Base-by-base conservation (phyloP, 306 rosid species). In the Sechiopsis laciniata region DNA sequence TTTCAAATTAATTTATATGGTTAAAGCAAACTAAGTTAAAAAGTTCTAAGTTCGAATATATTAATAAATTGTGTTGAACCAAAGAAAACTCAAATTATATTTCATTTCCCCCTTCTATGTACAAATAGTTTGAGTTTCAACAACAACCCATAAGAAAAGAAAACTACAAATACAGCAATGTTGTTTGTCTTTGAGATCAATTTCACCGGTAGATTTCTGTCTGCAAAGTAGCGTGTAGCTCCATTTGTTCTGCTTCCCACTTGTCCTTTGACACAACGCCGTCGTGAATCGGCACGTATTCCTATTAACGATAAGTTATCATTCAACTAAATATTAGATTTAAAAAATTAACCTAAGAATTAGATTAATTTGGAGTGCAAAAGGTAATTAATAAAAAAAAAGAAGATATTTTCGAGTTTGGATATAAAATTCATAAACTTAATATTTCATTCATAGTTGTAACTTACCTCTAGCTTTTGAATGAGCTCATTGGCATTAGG, bases 191-290 rank as follows among this genome's bases (percentile, higher is more conserved):
- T 22, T 22, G 37, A 59, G 42, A 7, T 62, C 13, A 45, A 45
- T 9, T 62, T 65, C 53, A 66, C 5, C 78, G 79, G 67, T 45
- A 72, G 60, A 74, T 26, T 74, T 69, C 73, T 1, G 37, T 74
- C 50, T 79, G 79, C 60, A 68, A 50, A 79, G 29, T 46, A n/a
- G 73, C 75, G 26, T 79, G 69, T 3, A 68, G 57, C 59, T 79
- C 79, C 79, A 75, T 26, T 32, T 74, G 75, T 54, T 68, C 82
- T 4, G 40, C 78, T 72, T 79, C 79, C 82, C 82, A 79, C 37
- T 79, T 74, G 52, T 72, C 76, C 72, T 79, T 59, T 2, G 79
- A n/a, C 20, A 79, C 54, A 8, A 52, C 52, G 15, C 78, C 72
- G 10, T 79, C 65, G 8, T 75, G 82, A 13, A 52, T 1, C 0